These are phyloP conservation scores for Protomyces inouyei DNA, from an alignment of 1,139 yeast species.

Conservation along the genomic window DNA sequence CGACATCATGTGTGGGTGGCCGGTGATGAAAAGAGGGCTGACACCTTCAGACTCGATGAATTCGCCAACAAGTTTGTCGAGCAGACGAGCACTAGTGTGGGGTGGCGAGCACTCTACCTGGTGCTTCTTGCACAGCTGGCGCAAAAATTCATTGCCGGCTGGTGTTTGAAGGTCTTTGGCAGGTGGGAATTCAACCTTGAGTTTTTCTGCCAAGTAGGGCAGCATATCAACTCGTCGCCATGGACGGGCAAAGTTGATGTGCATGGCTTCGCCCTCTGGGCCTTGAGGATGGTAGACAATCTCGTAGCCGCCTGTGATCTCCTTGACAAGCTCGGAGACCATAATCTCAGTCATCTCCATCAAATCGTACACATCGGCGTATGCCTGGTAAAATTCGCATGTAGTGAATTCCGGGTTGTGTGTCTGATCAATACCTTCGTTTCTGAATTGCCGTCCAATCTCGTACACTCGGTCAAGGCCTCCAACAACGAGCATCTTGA, in stretches of 20 bases:
- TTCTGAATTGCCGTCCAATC: conserved; percentile 98
- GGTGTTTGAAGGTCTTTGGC: conserved; percentile 92
- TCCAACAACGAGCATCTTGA: conserved; percentile 96
- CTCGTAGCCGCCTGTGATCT: conserved; percentile 82
- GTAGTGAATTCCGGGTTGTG: conserved; percentile 99
- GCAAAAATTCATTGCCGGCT: conserved; percentile 88
- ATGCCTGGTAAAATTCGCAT: conserved; percentile 93
- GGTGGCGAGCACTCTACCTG: conserved; percentile 94
- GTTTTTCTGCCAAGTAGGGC: conserved; percentile 84
- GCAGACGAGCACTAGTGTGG: conserved; percentile 95
- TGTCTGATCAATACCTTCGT: conserved; percentile 96
- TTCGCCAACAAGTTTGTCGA: conserved; percentile 96
- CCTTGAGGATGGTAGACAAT: conserved; percentile 79
- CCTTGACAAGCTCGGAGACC: conserved; percentile 96
- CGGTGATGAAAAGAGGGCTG: conserved; percentile 96
- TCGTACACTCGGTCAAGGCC: conserved; percentile 98
- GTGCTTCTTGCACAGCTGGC: conserved; percentile 68
- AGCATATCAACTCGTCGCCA: conserved; percentile 99
- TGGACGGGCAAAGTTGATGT: conserved; percentile 87
- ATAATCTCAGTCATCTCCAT: conserved; percentile 95
- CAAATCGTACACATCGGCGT: conserved; percentile 86
- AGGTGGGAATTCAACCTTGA: conserved; percentile 85
- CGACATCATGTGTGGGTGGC: conserved; percentile 99
- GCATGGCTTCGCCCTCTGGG: conserved; percentile 71
- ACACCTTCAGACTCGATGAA: conserved; percentile 79